phyloP scores from a whole-genome alignment of 306 rosid genomes.

The Purshia tridentata region DNA sequence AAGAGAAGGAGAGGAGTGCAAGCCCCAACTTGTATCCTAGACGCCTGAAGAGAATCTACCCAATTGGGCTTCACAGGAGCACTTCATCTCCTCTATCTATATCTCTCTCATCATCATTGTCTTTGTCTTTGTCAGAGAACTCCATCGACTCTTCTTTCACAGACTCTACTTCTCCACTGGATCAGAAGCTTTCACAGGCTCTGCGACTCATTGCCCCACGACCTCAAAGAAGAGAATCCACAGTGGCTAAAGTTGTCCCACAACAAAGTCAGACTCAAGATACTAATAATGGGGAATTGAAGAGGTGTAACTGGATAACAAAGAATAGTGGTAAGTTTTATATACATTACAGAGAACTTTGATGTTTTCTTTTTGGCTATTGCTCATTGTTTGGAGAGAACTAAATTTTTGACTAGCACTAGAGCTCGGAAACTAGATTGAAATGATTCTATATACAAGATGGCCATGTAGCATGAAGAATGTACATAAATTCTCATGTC shows the following conservation, averaged over 20 bases:
- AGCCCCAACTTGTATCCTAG: slow-evolving; percentile 50
- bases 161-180: slow-evolving; percentile 61
- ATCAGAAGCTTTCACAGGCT: slow-evolving; percentile 69
- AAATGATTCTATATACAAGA: too few species aligned
- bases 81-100: slow-evolving; percentile 67
- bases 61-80: slow-evolving; percentile 87
- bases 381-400: background rate
- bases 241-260: slow-evolving; percentile 36
- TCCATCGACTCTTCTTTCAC: slow-evolving; percentile 79
- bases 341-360: background rate
- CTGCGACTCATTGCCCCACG: slow-evolving; percentile 61
- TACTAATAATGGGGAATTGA: slow-evolving; percentile 52
- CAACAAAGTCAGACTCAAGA: slow-evolving; percentile 37
- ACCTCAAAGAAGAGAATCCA: slow-evolving; percentile 46
- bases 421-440: too few species aligned
- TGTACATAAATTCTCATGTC: too few species aligned
- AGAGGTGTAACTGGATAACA: slow-evolving; percentile 88
- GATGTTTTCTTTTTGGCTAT: background rate
- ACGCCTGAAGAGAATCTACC: slow-evolving; percentile 81
- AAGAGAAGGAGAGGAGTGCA: slow-evolving; percentile 48
- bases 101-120: slow-evolving; percentile 61
- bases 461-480: too few species aligned
- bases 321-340: slow-evolving; percentile 60
- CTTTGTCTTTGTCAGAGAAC: slow-evolving; percentile 83
- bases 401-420: background rate